Base-by-base conservation (phyloP, 306 rosid genomes). In the Lathyrus sativus region DNA sequence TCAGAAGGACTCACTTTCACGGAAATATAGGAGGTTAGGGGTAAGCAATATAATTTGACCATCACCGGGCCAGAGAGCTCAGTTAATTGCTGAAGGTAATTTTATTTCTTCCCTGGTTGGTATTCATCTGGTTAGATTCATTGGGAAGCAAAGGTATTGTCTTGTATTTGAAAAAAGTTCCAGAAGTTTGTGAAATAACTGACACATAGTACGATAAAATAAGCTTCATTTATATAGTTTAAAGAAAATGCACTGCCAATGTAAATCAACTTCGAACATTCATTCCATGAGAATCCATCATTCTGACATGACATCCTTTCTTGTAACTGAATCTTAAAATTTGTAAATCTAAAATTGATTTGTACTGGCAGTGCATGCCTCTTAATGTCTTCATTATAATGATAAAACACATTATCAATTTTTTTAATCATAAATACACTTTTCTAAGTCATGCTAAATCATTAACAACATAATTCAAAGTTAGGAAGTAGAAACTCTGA, bases 401-500 rank as follows among this genome's bases (percentile, higher is more conserved):
- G 3, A 12, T 41, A 19, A 11, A 62, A 60, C 9, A 63, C 49
- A 39, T 11, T 3, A 12, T 62, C 12, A 42, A 35, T 35, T 35
- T 35, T 35, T 35, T 17, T 37, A 39, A 39, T 37, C 12, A 61
- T 38, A 6, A 11, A 63, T 28, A 41, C 18, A 63, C 42, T 63
- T 38, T 63, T 10, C 19, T 37, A 15, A 12, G 46, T 75, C 46
- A 5, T 58, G 18, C 48, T 56, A 59, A 28, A 72, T 45, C 31
- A 76, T 46, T 31, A 68, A 24, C 19, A 68, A 24, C 19, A 63
- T 42, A 50, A 63, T 64, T 44, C 51, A 55, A 15, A 63, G 33
- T 17, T 73, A 39, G 70, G 58, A 49, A 64, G 12, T 31, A 24
- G 41, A 75, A 44, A 59, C 6, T 78, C 60, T 59, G n/a, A 66